phyloP scores from a whole-genome alignment of 2,329 filamentous ascomycete species.

The Sporothrix dimorphospora region DNA sequence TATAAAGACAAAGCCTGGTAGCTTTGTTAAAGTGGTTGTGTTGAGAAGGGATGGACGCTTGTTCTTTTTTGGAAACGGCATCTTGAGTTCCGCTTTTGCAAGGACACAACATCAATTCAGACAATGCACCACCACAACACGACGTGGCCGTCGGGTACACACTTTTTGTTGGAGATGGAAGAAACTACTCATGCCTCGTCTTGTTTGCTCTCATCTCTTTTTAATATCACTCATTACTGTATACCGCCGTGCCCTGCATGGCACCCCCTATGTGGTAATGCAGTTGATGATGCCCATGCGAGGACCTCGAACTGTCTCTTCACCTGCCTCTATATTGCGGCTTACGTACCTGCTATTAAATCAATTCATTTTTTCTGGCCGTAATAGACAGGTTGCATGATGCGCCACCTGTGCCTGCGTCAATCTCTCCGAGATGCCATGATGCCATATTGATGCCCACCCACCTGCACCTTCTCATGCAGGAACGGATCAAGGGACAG shows the following conservation, averaged over 20 bases:
- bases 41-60: not conserved
- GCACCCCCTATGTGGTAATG: not conserved
- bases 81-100: not conserved
- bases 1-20: too few relatives aligned
- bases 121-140: not conserved
- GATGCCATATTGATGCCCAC: not conserved
- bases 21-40: too few relatives aligned
- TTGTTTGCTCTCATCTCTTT: not conserved
- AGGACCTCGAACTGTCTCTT: slow-evolving; percentile 1
- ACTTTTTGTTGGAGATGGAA: not conserved
- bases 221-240: too few relatives aligned
- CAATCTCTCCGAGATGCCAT: not conserved
- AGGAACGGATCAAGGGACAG: not conserved
- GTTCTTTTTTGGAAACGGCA: not conserved
- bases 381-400: not conserved
- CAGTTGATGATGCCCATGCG: not conserved
- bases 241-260: too few relatives aligned
- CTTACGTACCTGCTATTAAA: slow-evolving; percentile 4
- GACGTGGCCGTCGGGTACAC: not conserved
- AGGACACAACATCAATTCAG: not conserved
- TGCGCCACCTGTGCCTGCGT: not conserved
- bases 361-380: not conserved
- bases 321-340: not conserved
- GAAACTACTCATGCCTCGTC: not conserved
- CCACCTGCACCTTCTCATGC: not conserved